Conservation (phyloP, 2,329 filamentous ascomycete species). For the Sporothrix pseudoabietina region DNA sequence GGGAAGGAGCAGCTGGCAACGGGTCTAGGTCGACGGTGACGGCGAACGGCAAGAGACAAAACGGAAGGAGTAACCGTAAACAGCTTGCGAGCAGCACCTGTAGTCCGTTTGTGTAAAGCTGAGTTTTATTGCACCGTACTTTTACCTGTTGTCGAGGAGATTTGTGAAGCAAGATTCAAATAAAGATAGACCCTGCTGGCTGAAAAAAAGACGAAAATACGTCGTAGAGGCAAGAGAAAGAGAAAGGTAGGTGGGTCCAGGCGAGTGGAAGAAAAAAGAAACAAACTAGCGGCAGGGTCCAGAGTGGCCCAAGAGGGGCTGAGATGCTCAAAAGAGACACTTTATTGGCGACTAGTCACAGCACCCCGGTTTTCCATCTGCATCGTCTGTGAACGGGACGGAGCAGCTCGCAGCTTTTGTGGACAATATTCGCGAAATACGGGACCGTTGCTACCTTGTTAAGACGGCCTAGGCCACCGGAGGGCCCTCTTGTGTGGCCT, state of each 20-base stretch:
- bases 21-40: background rate
- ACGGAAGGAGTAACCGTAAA: background rate
- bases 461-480: background rate
- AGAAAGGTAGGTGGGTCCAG: background rate
- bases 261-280: background rate
- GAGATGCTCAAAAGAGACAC: constrained; percentile 14
- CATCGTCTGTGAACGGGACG: background rate
- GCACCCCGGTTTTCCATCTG: background rate
- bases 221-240: background rate
- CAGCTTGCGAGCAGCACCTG: background rate
- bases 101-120: background rate
- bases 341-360: constrained; percentile 19
- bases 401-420: background rate
- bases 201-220: background rate
- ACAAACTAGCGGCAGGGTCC: constrained; percentile 1
- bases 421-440: background rate
- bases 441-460: background rate
- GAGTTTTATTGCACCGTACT: background rate
- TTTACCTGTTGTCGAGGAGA: background rate
- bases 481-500: background rate
- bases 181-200: background rate
- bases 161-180: background rate
- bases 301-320: background rate
- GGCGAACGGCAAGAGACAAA: constrained; percentile 1
- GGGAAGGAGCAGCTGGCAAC: background rate